phyloP scores from a whole-genome alignment of 305 asterid genomes.

The Solanum chacoense region DNA sequence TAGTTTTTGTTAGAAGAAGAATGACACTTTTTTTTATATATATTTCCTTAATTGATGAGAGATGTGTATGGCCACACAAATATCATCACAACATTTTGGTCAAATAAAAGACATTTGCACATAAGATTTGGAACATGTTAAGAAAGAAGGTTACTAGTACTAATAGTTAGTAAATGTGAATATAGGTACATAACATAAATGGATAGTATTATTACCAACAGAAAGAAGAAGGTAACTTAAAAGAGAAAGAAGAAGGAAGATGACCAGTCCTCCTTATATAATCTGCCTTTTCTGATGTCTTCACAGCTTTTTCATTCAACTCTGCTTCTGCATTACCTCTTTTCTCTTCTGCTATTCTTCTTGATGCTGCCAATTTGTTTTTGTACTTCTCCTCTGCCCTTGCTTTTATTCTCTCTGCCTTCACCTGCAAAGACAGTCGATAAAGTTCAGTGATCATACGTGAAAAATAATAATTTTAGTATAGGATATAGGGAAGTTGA shows the following conservation, averaged over 20 bases:
- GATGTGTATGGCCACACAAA: not conserved
- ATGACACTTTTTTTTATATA: not conserved
- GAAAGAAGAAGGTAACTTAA: conserved; percentile 48
- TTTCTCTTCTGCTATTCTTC: conserved; percentile 80
- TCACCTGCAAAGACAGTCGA: conserved; percentile 24
- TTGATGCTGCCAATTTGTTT: conserved; percentile 49
- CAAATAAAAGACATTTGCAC: not conserved
- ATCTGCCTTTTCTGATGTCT: conserved; percentile 65
- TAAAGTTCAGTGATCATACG: not conserved
- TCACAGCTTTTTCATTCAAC: conserved; percentile 52
- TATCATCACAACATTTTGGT: not conserved
- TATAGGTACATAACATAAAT: not conserved
- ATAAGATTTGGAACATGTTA: not conserved
- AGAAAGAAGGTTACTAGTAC: not conserved
- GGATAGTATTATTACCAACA: conserved; percentile 40
- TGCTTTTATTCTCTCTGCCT: conserved; percentile 68
- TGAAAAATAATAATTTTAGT: not conserved
- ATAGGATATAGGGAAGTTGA: not conserved
- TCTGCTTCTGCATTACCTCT: conserved; percentile 76
- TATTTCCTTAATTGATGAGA: not conserved
- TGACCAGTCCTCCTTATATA: conserved; percentile 79
- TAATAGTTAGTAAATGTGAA: not conserved
- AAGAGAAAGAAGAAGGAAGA: conserved; percentile 64
- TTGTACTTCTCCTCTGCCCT: conserved; percentile 70
- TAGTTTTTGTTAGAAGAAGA: not conserved